These are phyloP conservation scores for Crucibulum parvulum DNA, from an alignment of 1,284 basidiomycete genomes.

Conservation along the genomic window DNA sequence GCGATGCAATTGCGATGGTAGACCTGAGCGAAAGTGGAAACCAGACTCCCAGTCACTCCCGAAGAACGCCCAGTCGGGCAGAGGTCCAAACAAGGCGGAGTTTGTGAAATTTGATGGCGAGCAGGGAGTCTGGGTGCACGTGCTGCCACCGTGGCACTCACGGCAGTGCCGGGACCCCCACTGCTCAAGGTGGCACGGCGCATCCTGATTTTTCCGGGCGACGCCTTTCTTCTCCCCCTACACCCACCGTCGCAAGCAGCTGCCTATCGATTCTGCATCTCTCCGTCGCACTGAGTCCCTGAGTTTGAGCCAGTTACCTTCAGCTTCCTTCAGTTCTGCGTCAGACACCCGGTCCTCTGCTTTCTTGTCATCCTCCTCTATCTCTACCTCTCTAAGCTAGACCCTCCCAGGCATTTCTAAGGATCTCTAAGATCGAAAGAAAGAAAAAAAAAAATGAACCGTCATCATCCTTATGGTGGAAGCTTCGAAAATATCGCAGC, in stretches of 20 bases:
- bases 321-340: constrained; percentile 13
- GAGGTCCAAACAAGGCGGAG: too few species aligned
- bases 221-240: constrained; percentile 17
- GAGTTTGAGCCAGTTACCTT: constrained; percentile 15
- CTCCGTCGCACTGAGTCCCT: constrained; percentile 20
- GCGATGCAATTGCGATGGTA: constrained; percentile 1
- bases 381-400: constrained; percentile 36
- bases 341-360: constrained; percentile 7
- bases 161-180: too few species aligned
- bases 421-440: constrained; percentile 9
- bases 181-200: too few species aligned
- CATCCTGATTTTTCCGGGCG: constrained; percentile 16
- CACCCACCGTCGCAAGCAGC: constrained; percentile 28
- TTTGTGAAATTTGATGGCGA: too few species aligned
- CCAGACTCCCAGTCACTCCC: too few species aligned
- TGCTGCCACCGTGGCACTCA: too few species aligned
- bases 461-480: constrained; percentile 83
- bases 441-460: constrained; percentile 67
- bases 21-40: too few species aligned
- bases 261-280: constrained; percentile 5
- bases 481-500: constrained; percentile 64
- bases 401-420: constrained; percentile 18
- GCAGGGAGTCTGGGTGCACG: too few species aligned
- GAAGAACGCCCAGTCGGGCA: too few species aligned
- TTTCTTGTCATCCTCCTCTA: constrained; percentile 14